phyloP scores from a whole-genome alignment of 495 filamentous ascomycete species.

The Hypoxylon cercidicola region DNA sequence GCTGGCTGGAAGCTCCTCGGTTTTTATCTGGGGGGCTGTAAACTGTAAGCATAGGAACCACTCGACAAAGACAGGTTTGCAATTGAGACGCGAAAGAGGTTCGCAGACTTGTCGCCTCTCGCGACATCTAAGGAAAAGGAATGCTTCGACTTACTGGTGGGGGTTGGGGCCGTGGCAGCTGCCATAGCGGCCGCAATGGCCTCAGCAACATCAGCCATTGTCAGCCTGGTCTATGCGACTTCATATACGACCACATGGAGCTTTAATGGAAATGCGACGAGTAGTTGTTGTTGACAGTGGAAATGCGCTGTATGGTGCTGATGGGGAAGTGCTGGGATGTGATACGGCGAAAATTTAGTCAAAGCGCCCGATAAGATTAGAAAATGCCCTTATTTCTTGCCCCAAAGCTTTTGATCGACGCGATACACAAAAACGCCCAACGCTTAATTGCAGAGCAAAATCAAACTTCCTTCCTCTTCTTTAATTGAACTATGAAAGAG shows the following conservation, averaged over 20 bases:
- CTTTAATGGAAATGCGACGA: conserved; percentile 25
- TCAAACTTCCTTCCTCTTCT: neutral
- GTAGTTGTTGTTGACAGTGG: conserved; percentile 7
- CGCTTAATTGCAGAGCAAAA: conserved; percentile 2
- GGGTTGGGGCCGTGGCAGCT: conserved; percentile 39
- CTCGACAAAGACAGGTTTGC: neutral
- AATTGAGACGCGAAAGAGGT: neutral
- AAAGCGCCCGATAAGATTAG: conserved; percentile 49
- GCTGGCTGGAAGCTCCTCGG: conserved; percentile 34
- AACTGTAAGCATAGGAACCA: neutral
- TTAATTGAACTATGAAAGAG: neutral
- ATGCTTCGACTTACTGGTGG: conserved; percentile 39
- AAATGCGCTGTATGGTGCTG: conserved; percentile 12
- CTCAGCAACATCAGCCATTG: conserved; percentile 48
- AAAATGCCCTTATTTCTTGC: conserved; percentile 57
- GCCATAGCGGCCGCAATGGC: conserved; percentile 47
- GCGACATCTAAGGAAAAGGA: neutral
- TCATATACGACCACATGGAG: conserved; percentile 16
- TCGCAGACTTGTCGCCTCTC: neutral
- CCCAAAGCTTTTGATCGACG: conserved; percentile 44
- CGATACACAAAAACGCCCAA: conserved; percentile 55
- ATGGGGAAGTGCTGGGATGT: conserved; percentile 1
- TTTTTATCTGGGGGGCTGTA: conserved; percentile 41
- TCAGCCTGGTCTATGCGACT: conserved; percentile 32
- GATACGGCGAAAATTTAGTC: conserved; percentile 51